Conservation (phyloP, 176 grass and related monocot species). For the Ensete glaucum region DNA sequence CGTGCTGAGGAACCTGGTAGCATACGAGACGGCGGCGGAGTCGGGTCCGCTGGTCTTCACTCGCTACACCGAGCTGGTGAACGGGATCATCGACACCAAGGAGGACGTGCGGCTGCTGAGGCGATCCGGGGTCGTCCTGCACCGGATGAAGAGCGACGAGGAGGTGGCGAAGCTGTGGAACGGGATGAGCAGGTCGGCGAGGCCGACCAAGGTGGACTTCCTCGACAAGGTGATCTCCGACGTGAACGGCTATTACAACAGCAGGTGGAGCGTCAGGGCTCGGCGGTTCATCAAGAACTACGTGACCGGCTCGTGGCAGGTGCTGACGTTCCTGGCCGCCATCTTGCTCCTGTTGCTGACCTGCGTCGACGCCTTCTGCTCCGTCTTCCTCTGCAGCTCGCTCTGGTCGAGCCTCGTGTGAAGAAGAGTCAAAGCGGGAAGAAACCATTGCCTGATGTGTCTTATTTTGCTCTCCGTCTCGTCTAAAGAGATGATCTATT, state of each 20-base stretch:
- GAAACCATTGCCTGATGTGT: too few relatives aligned
- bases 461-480: too few relatives aligned
- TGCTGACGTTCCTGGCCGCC: not conserved
- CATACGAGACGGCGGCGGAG: slow-evolving; percentile 25
- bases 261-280: not conserved
- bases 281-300: not conserved
- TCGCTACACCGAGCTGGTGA: slow-evolving; percentile 59
- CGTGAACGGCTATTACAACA: not conserved
- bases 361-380: slow-evolving; percentile 5
- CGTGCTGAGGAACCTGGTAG: slow-evolving; percentile 46
- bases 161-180: slow-evolving; percentile 35
- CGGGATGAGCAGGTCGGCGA: not conserved
- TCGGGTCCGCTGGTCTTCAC: slow-evolving; percentile 33
- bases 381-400: slow-evolving; percentile 1
- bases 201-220: not conserved
- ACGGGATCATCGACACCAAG: slow-evolving; percentile 33
- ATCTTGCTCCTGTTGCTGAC: slow-evolving; percentile 2
- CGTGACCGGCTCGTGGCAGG: slow-evolving; percentile 2
- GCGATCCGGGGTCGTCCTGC: slow-evolving; percentile 24
- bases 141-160: slow-evolving; percentile 8
- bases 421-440: not conserved
- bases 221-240: slow-evolving; percentile 11
- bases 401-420: not conserved
- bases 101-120: slow-evolving; percentile 32
- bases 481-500: too few relatives aligned